A percentile compares a stretch with the other conserved stretches of the same genome.
These are phyloP conservation scores for Flaveria bidentis DNA, from an alignment of 129 eudicot genomes.

Conservation along the genomic window DNA sequence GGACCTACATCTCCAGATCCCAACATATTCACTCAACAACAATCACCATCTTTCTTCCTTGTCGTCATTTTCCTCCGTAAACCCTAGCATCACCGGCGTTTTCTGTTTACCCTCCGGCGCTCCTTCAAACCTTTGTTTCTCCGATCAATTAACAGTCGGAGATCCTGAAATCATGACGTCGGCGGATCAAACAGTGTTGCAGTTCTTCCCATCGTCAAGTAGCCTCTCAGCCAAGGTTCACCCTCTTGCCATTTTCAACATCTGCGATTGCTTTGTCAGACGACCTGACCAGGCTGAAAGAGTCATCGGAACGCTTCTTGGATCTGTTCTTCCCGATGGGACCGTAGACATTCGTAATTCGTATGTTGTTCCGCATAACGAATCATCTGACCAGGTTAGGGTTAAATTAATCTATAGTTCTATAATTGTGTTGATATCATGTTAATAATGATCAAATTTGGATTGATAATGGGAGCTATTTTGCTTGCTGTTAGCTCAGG, in stretches of 20 bases:
- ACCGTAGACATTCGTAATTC: constrained; percentile 91
- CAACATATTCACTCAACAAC: background rate
- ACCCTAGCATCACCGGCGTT: constrained; percentile 41
- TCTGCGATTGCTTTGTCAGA: constrained; percentile 83
- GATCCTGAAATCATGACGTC: constrained; percentile 53
- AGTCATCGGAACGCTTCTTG: constrained; percentile 90
- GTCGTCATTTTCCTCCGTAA: constrained; percentile 22
- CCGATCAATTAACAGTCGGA: constrained; percentile 2
- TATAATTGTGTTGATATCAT: too few species aligned
- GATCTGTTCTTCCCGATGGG: constrained; percentile 80
- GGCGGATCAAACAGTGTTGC: constrained; percentile 58
- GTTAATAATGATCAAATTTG: background rate
- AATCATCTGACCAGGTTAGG: constrained; percentile 78
- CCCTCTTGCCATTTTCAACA: constrained; percentile 86
- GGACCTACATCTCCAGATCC: background rate
- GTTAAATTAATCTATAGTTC: background rate
- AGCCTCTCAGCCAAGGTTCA: constrained; percentile 79
- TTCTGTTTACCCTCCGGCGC: constrained; percentile 8
- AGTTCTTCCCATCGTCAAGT: constrained; percentile 63
- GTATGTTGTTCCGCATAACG: constrained; percentile 93
- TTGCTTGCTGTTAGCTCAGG: background rate
- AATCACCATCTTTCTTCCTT: background rate
- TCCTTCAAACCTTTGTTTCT: background rate
- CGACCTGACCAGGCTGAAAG: constrained; percentile 92
- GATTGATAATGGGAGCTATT: background rate